A percentile compares a stretch with the other conserved stretches of the same genome.
Conservation (phyloP, 345 rosid genomes). For the Lagerstroemia speciosa region DNA sequence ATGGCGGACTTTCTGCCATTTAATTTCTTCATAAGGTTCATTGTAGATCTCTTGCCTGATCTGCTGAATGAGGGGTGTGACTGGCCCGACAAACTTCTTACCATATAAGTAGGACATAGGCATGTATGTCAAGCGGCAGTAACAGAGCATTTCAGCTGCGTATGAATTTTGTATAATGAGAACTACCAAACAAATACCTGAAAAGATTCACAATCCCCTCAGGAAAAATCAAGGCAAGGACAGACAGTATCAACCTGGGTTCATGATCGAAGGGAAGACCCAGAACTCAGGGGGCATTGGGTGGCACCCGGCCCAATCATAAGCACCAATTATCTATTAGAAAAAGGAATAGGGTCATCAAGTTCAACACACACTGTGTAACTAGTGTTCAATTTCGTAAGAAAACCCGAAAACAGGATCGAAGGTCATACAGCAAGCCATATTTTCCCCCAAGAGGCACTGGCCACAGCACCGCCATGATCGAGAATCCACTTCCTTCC, state of each 20-base stretch:
- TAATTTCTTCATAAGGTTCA: conserved; percentile 40
- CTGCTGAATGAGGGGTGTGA: conserved; percentile 40
- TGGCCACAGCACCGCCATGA: conserved; percentile 30
- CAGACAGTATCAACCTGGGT: conserved; percentile 30
- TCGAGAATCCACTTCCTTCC: conserved; percentile 41
- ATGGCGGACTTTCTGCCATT: conserved; percentile 39
- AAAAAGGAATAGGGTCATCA: not conserved
- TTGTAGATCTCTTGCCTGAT: conserved; percentile 43
- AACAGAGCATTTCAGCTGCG: conserved; percentile 59
- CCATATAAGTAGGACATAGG: too few relatives aligned
- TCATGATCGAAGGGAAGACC: conserved; percentile 47
- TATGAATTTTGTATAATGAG: not conserved
- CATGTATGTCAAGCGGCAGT: conserved; percentile 56
- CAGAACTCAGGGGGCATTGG: too few relatives aligned
- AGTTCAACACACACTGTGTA: not conserved
- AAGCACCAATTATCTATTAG: conserved; percentile 30
- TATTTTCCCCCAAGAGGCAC: conserved; percentile 51
- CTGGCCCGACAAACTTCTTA: conserved; percentile 45
- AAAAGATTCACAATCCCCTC: too few relatives aligned
- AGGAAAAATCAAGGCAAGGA: not conserved
- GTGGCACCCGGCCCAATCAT: conserved; percentile 51
- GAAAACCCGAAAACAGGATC: not conserved
- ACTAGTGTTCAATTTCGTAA: not conserved
- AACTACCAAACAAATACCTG: not conserved
- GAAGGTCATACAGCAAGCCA: conserved; percentile 32